Evolutionary conservation across 495 filamentous ascomycete genomes (phyloP).

Genomic region (Aspergillus homomorphus): DNA sequence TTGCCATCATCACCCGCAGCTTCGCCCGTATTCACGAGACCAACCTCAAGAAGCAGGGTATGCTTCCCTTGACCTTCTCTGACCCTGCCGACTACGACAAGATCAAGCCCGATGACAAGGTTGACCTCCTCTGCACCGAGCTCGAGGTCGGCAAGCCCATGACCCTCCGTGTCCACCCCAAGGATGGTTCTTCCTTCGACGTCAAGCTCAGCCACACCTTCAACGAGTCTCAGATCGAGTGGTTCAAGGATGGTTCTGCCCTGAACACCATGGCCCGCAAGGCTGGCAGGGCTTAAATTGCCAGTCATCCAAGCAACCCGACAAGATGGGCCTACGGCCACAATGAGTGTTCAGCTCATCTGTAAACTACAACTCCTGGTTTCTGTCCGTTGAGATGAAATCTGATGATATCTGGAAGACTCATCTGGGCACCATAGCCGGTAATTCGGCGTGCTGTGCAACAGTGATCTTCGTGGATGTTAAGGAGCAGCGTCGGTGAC

Average conservation of each 20-base stretch:
- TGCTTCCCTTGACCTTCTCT: slow-evolving; percentile 94
- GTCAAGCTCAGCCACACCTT: slow-evolving; percentile 88
- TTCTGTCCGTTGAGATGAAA: slow-evolving; percentile 17
- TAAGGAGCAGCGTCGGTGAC: slow-evolving; percentile 12
- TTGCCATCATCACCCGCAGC: slow-evolving; percentile 92
- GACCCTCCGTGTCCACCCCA: slow-evolving; percentile 86
- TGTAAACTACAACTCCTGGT: slow-evolving; percentile 37
- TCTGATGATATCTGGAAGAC: slow-evolving; percentile 6
- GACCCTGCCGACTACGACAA: slow-evolving; percentile 97
- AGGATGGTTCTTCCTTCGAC: slow-evolving; percentile 74
- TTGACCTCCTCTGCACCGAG: slow-evolving; percentile 87
- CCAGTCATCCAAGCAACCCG: slow-evolving; percentile 3
- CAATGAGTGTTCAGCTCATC: slow-evolving; percentile 17
- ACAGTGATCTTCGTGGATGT: slow-evolving; percentile 1
- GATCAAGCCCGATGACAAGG: slow-evolving; percentile 88
- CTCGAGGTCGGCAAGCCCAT: slow-evolving; percentile 91
- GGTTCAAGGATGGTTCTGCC: slow-evolving; percentile 96
- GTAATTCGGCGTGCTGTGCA: background rate
- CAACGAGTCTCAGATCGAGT: slow-evolving; percentile 94
- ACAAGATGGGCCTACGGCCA: slow-evolving; percentile 7
- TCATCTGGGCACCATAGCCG: background rate
- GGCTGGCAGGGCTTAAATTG: slow-evolving; percentile 40
- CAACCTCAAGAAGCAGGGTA: slow-evolving; percentile 99
- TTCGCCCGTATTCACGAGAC: slow-evolving; percentile 99
- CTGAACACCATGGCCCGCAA: slow-evolving; percentile 96